Percentiles rank a stretch among this genome's conserved stretches.
phyloP scores from a whole-genome alignment of 2,329 filamentous ascomycete species.

The Colletotrichum melonis region DNA sequence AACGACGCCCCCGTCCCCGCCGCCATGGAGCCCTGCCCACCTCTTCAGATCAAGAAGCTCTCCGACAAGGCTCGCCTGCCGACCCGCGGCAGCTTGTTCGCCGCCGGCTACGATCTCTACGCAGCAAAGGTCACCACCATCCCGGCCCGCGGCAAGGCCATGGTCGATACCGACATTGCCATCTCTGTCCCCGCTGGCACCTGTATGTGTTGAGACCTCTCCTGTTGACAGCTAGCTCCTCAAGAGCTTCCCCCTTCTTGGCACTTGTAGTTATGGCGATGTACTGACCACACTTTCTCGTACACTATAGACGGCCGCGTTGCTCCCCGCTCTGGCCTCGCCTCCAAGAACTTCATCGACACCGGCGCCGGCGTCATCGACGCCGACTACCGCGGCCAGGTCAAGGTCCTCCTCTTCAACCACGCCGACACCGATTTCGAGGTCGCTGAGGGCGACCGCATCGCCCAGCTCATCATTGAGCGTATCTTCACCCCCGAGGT shows the following conservation, averaged over 20 bases:
- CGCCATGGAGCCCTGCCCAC: conserved; percentile 59
- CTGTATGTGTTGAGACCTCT: conserved; percentile 68
- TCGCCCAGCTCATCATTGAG: conserved; percentile 95
- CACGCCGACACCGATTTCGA: conserved; percentile 84
- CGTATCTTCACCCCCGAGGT: conserved; percentile 95
- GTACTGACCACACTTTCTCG: conserved; percentile 2
- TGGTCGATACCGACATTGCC: conserved; percentile 91
- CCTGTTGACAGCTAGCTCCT: background rate
- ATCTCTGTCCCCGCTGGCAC: conserved; percentile 92
- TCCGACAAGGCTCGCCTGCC: conserved; percentile 82
- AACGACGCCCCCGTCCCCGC: conserved; percentile 47
- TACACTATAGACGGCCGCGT: conserved; percentile 79
- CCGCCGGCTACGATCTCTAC: conserved; percentile 96
- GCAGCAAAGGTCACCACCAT: conserved; percentile 79
- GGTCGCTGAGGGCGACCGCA: conserved; percentile 86
- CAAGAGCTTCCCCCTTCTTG: background rate
- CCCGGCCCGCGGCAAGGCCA: conserved; percentile 82
- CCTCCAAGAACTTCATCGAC: conserved; percentile 95
- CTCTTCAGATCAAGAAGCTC: conserved; percentile 89
- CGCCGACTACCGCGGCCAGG: conserved; percentile 93
- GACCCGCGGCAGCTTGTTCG: conserved; percentile 88
- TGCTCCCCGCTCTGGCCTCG: conserved; percentile 90
- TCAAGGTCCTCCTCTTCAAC: conserved; percentile 97
- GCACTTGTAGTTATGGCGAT: background rate
- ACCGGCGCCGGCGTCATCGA: conserved; percentile 97